Evolutionary conservation across 2,329 filamentous ascomycete genomes (phyloP), one percentile per base, ranked within the genome.

Genomic region (Talaromyces sp.): DNA sequence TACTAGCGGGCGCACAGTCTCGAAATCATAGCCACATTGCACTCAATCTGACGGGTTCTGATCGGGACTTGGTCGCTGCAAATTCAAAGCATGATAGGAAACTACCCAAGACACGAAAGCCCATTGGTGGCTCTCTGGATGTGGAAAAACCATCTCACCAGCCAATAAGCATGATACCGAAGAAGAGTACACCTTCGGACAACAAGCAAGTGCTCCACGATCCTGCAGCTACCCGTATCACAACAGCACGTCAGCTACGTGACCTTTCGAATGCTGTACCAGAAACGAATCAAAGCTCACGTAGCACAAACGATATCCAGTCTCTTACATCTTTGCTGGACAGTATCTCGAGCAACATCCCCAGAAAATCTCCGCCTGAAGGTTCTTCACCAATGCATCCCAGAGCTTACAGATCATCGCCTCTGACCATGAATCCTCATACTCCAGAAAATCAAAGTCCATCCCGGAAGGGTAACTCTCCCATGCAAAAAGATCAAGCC

Each of bases 381-480:
- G 22, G 33, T 17, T 19, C 37, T 22, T 16, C 47, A 17, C 39
- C 35, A 9, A 17, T 9, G 17, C 47, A 53, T 9, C 52, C 65
- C 39, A 63, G 57, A 32, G 54, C 39, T 11, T 70, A 70, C 55
- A 68, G 63, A 43, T 69, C 69, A 6, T 72, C 70, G 11, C 69
- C 69, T 19, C 61, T 72, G 24, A 60, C 69, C 8, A 58, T 58
- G 36, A 62, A 64, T 13, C 55, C 65, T 33, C 58, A 59, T 19
- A 54, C 54, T 17, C 61, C 47, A 7, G 29, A 52, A n/a, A 56
- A 56, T 9, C 30, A 32, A 22, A 37, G 55, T 43, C 47, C 29
- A 30, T 22, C 32, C 10, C 9, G 42, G 17, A 50, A 36, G 24
- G 44, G n/a, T 16, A 24, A 27, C 2, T 19, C 24, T 7, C 11